Base-by-base conservation (phyloP, 2,329 filamentous ascomycete species). In the Coniochaeta sp. region DNA sequence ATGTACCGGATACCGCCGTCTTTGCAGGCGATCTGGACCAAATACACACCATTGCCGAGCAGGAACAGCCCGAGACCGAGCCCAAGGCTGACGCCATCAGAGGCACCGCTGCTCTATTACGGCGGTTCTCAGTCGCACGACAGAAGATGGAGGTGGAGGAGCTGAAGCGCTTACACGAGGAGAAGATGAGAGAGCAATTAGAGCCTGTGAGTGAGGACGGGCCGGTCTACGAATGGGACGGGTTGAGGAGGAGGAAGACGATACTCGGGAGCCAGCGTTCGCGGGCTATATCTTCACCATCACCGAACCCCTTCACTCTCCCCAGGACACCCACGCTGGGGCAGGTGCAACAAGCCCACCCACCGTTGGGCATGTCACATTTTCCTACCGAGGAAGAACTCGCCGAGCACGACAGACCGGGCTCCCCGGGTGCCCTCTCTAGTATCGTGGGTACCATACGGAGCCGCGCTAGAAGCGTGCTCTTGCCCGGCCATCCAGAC, bases 81-180 rank as follows among this genome's bases (percentile, higher is more conserved):
- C 95, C 95, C 59, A 96, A 96, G 71, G 95, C 95, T 16, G 95
- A 99, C 73, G 92, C 95, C 11, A 96, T 99, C 69, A 90, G 95
- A 66, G 95, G 93, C 62, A 81, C 93, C 17, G 93, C 91, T 7
- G 91, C 92, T 55, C 91, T 99, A 62, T 82, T 99, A 59, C 86
- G 95, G 63, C 86, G 90, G 16, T 81, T 99, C 57, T 97, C 92
- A 0, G 81, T 81, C 12, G 82, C 88, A 0, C 83, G 95, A 62
- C 84, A 89, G 63, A 89, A 88, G 70, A 89, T 89, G 79, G 91
- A 98, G 71, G 80, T 86, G 8, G 85, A 90, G 52, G 95, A 98
- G 72, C 83, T 89, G 22, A 88, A 84, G 66, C 86, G 90, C 34
- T 80, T 96, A 61, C 87, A 89, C 62, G 88, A 93, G 67, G 93